A percentile compares a stretch with the other conserved stretches of the same genome.
Evolutionary conservation across 257 asterid genomes (phyloP).

Genomic region (Cinchona pubescens): DNA sequence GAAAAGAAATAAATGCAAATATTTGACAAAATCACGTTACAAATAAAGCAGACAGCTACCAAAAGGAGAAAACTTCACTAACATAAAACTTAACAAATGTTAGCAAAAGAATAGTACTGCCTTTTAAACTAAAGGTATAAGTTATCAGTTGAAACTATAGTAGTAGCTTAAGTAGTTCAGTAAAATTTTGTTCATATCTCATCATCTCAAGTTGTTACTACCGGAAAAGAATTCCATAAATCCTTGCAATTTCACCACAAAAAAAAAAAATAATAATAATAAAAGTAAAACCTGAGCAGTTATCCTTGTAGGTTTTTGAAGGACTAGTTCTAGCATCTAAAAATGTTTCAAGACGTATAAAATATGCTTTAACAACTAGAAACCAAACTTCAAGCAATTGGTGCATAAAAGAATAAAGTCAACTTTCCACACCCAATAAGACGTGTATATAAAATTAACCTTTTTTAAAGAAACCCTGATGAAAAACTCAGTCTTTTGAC

Average conservation of each 20-base stretch:
- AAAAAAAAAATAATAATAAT: background rate
- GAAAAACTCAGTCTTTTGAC: background rate
- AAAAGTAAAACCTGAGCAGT: no score
- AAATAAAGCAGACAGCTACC: background rate
- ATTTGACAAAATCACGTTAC: background rate
- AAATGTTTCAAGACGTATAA: background rate
- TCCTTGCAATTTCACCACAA: background rate
- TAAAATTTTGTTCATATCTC: no score
- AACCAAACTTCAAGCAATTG: constrained; percentile 17
- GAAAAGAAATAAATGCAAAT: background rate
- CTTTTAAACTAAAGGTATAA: background rate
- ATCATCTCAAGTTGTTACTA: no score
- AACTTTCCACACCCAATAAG: background rate
- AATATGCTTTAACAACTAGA: background rate
- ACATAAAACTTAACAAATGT: background rate
- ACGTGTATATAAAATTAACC: background rate
- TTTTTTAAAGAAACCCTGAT: background rate
- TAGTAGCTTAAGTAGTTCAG: no score
- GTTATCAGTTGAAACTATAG: background rate
- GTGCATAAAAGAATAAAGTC: constrained; percentile 4
- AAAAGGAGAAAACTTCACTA: background rate
- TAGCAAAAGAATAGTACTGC: no score
- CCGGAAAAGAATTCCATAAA: background rate
- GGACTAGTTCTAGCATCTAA: background rate
- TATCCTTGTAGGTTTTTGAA: background rate